A percentile compares a stretch with the other conserved stretches of the same genome.
These are phyloP conservation scores for Microthlaspi erraticum DNA, from an alignment of 345 rosid species.

Conservation along the genomic window DNA sequence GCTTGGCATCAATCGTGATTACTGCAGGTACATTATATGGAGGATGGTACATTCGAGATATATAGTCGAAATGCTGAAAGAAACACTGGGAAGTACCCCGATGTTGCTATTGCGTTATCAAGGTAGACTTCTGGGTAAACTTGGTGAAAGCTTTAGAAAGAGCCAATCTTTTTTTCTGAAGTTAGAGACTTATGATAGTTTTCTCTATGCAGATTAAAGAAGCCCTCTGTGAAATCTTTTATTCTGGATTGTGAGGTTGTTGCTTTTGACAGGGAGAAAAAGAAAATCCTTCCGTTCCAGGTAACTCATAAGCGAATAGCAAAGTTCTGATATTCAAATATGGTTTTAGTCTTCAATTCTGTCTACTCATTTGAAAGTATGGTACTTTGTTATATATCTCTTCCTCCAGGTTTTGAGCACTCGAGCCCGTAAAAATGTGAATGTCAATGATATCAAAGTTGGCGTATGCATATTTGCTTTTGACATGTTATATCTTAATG, in stretches of 20 bases:
- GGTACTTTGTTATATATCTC: not conserved
- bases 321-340: slow-evolving; percentile 26
- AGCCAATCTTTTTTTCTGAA: slow-evolving; percentile 26
- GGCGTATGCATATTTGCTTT: slow-evolving; percentile 92
- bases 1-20: slow-evolving; percentile 19
- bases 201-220: slow-evolving; percentile 72
- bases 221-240: slow-evolving; percentile 68
- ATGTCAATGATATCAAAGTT: slow-evolving; percentile 80
- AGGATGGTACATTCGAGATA: slow-evolving; percentile 87
- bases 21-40: slow-evolving; percentile 82
- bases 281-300: slow-evolving; percentile 92
- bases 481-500: slow-evolving; percentile 83
- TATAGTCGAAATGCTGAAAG: slow-evolving; percentile 95
- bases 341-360: slow-evolving; percentile 17
- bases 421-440: slow-evolving; percentile 89
- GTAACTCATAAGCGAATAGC: slow-evolving; percentile 48
- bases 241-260: slow-evolving; percentile 93
- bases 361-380: slow-evolving; percentile 8
- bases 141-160: slow-evolving; percentile 26
- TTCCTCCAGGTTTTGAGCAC: slow-evolving; percentile 70
- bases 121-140: slow-evolving; percentile 53
- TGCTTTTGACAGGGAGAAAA: slow-evolving; percentile 78
- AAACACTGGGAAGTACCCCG: slow-evolving; percentile 91
- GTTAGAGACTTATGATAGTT: slow-evolving; percentile 4
- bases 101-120: slow-evolving; percentile 73